phyloP scores from a whole-genome alignment of 2,329 filamentous ascomycete species.

The Fusarium sp. region DNA sequence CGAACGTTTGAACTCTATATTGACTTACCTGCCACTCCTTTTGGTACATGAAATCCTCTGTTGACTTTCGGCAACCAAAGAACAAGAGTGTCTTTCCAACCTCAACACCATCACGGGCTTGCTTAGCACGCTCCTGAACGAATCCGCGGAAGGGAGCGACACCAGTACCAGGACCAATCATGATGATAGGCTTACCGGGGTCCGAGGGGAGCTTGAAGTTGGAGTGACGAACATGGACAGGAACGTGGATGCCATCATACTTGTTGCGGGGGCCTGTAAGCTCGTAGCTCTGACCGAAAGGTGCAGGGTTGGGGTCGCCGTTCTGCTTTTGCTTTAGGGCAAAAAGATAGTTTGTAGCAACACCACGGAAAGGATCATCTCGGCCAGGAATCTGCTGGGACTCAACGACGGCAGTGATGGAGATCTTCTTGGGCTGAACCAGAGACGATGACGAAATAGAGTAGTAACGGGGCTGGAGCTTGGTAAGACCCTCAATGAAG shows the following conservation, averaged over 20 bases:
- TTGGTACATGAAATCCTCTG: slow-evolving; percentile 93
- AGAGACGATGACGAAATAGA: slow-evolving; percentile 97
- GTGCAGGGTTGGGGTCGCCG: slow-evolving; percentile 81
- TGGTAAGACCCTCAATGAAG: slow-evolving; percentile 91
- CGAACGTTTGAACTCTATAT: too few species aligned
- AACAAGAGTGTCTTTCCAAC: slow-evolving; percentile 92
- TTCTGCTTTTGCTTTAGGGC: slow-evolving; percentile 98
- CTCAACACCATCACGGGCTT: slow-evolving; percentile 79
- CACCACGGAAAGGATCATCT: slow-evolving; percentile 85
- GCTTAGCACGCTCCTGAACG: slow-evolving; percentile 89
- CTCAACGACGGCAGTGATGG: slow-evolving; percentile 95
- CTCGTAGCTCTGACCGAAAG: slow-evolving; percentile 86
- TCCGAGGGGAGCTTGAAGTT: slow-evolving; percentile 99
- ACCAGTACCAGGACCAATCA: slow-evolving; percentile 95
- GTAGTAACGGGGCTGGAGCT: slow-evolving; percentile 98
- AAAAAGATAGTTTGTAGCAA: slow-evolving; percentile 95
- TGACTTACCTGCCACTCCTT: slow-evolving; percentile 88
- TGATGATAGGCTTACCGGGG: slow-evolving; percentile 91
- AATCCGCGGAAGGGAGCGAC: slow-evolving; percentile 97
- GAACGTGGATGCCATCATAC: slow-evolving; percentile 94
- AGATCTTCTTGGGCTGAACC: slow-evolving; percentile 93
- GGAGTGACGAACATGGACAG: slow-evolving; percentile 94
- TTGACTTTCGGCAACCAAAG: slow-evolving; percentile 88
- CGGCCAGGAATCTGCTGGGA: slow-evolving; percentile 80
- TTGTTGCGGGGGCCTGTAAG: slow-evolving; percentile 93